These are phyloP conservation scores for Ganoderma boninense DNA, from an alignment of 1,284 basidiomycete species.

Conservation along the genomic window DNA sequence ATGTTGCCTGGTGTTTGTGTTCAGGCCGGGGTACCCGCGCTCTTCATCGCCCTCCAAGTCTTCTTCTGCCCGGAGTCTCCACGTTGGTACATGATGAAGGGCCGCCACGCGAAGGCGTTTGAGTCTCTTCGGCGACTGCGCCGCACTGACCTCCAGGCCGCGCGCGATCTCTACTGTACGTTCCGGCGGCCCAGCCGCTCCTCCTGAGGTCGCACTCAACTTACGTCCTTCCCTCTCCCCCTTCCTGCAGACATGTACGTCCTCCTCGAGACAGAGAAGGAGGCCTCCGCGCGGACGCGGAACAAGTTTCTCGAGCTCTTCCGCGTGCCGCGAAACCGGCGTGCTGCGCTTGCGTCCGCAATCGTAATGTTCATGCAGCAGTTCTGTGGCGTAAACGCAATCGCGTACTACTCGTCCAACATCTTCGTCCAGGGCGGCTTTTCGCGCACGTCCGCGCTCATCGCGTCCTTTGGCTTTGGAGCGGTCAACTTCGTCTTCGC, in stretches of 20 bases:
- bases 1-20: background rate
- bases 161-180: conserved; percentile 69
- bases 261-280: conserved; percentile 69
- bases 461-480: conserved; percentile 68
- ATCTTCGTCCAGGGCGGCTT: conserved; percentile 67
- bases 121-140: conserved; percentile 71
- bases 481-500: conserved; percentile 61
- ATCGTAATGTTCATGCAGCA: conserved; percentile 80
- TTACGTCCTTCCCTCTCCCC: background rate
- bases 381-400: conserved; percentile 73
- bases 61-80: conserved; percentile 68
- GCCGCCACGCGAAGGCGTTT: conserved; percentile 71
- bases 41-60: conserved; percentile 65
- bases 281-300: conserved; percentile 53
- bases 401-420: conserved; percentile 69
- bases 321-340: conserved; percentile 75
- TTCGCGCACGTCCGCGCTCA: conserved; percentile 54
- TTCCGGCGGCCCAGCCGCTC: background rate
- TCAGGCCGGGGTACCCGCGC: conserved; percentile 67
- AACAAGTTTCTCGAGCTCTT: conserved; percentile 73
- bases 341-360: conserved; percentile 74
- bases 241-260: conserved; percentile 61
- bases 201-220: background rate
- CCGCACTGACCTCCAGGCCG: conserved; percentile 75
- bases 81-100: conserved; percentile 79